These are phyloP conservation scores for Saraca asoca DNA, from an alignment of 331 rosid genomes.

Conservation along the genomic window DNA sequence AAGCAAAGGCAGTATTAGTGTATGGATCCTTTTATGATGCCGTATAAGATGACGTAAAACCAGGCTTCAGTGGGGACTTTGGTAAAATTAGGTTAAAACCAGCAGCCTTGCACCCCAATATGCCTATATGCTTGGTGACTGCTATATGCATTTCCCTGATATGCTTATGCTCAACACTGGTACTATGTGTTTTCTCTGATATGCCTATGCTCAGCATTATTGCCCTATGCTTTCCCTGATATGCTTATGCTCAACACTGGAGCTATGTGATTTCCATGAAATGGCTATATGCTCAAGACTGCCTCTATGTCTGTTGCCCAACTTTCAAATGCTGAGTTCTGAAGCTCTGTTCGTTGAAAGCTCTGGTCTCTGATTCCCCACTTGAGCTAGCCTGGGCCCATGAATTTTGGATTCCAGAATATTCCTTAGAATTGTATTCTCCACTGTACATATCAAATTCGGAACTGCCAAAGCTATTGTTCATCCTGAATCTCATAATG, in stretches of 20 bases:
- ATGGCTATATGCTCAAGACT: no score
- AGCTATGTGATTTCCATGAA: no score
- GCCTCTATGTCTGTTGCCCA: no score
- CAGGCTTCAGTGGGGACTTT: not conserved
- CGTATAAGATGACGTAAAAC: slow-evolving; percentile 9
- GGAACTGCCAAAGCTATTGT: slow-evolving; percentile 49
- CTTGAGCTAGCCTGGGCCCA: slow-evolving; percentile 38
- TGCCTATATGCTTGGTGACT: slow-evolving; percentile 9
- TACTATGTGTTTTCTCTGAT: not conserved
- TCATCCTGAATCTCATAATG: slow-evolving; percentile 57
- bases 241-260: slow-evolving; percentile 19
- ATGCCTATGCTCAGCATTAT: slow-evolving; percentile 22
- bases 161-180: slow-evolving; percentile 3
- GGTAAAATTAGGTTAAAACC: slow-evolving; percentile 12
- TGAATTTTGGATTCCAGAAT: slow-evolving; percentile 36
- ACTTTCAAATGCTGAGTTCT: not conserved
- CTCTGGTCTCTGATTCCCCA: slow-evolving; percentile 51
- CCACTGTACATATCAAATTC: slow-evolving; percentile 51
- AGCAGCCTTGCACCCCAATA: slow-evolving; percentile 29
- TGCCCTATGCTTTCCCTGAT: slow-evolving; percentile 17
- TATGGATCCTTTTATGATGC: no score
- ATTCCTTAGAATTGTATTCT: slow-evolving; percentile 51
- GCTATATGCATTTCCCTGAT: slow-evolving; percentile 5
- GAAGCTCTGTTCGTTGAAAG: slow-evolving; percentile 30
- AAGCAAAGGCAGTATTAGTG: no score